These are phyloP conservation scores for Aschersonia sp. DNA, from an alignment of 2,329 filamentous ascomycete genomes.

Conservation along the genomic window DNA sequence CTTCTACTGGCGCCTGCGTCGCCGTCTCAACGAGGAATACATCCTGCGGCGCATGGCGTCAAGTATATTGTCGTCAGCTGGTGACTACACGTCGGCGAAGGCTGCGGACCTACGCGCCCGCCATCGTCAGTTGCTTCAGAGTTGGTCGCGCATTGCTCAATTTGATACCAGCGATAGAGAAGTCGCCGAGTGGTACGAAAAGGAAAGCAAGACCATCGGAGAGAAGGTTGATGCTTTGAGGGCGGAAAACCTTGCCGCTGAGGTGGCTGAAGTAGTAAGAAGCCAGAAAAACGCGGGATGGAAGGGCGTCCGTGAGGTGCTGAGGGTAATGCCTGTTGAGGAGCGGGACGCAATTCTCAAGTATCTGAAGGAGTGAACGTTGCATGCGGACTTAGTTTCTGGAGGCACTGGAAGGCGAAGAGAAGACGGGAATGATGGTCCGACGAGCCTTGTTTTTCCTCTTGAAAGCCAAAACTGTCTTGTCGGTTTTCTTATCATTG, in stretches of 20 bases:
- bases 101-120: conserved; percentile 42
- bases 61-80: conserved; percentile 17
- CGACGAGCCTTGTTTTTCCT: too few relatives aligned
- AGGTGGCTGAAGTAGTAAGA: conserved; percentile 30
- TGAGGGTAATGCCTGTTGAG: conserved; percentile 73
- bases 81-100: conserved; percentile 21
- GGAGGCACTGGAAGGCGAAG: too few relatives aligned
- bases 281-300: conserved; percentile 51
- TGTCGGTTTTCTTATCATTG: too few relatives aligned
- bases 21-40: conserved; percentile 93
- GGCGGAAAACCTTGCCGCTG: conserved; percentile 47
- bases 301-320: conserved; percentile 73
- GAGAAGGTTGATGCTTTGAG: conserved; percentile 77
- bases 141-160: conserved; percentile 67
- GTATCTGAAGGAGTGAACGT: conserved; percentile 28
- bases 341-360: conserved; percentile 76
- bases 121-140: conserved; percentile 62
- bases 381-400: too few relatives aligned
- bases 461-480: too few relatives aligned
- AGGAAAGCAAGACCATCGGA: conserved; percentile 71
- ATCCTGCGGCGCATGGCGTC: conserved; percentile 77
- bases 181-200: conserved; percentile 91
- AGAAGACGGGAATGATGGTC: too few relatives aligned
- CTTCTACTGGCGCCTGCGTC: conserved; percentile 99
- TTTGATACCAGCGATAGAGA: conserved; percentile 69